phyloP scores from a whole-genome alignment of 768 basidiomycete genomes.

The Leccinum subgranulosum region DNA sequence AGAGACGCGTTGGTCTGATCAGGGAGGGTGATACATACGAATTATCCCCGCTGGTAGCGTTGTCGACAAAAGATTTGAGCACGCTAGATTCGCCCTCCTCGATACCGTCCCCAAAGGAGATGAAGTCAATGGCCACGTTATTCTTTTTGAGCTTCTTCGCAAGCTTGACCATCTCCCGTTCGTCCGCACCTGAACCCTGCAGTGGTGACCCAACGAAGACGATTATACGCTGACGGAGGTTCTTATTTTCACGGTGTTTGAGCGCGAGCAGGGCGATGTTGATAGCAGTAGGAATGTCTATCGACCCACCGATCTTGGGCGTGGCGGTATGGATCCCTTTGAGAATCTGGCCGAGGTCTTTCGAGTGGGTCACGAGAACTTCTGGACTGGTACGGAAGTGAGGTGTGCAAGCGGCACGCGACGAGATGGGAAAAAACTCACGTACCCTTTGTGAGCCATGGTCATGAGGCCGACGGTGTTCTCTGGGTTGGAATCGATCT shows the following conservation, averaged over 20 bases:
- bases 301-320: constrained; percentile 73
- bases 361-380: constrained; percentile 93
- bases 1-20: not conserved
- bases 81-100: constrained; percentile 66
- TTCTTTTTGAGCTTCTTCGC: constrained; percentile 99
- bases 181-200: constrained; percentile 64
- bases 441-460: constrained; percentile 94
- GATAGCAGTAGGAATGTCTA: constrained; percentile 88
- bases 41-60: constrained; percentile 77
- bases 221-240: constrained; percentile 92
- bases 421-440: constrained; percentile 8
- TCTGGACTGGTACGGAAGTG: constrained; percentile 61
- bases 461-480: constrained; percentile 98
- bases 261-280: constrained; percentile 93
- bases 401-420: not conserved
- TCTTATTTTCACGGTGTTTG: constrained; percentile 98
- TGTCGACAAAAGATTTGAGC: constrained; percentile 80
- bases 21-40: constrained; percentile 51
- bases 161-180: constrained; percentile 78
- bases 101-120: constrained; percentile 88
- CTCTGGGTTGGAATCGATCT: constrained; percentile 95
- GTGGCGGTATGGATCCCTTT: constrained; percentile 69
- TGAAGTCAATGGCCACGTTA: constrained; percentile 91
- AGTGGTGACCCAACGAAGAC: constrained; percentile 92
- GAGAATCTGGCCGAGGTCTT: constrained; percentile 91